Conservation (phyloP, 1,284 basidiomycete species). For the Pterulicium gracile region DNA sequence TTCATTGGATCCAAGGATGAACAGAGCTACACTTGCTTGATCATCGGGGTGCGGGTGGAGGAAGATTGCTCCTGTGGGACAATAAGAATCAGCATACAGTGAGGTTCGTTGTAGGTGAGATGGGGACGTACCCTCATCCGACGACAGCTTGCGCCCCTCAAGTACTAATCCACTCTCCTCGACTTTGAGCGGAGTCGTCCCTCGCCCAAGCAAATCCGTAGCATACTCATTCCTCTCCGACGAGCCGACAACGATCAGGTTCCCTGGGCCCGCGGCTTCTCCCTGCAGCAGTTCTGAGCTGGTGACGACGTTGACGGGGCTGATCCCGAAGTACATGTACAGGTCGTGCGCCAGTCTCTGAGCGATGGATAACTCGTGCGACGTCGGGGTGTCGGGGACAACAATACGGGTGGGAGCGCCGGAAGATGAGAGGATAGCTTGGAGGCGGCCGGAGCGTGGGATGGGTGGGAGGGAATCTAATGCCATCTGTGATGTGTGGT, state of each 20-base stretch:
- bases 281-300: conserved; percentile 28
- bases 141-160: not conserved
- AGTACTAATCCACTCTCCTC: not conserved
- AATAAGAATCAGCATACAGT: not conserved
- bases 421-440: conserved; percentile 46
- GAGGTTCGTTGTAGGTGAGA: not conserved
- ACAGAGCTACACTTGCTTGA: conserved; percentile 30
- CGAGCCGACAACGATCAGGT: conserved; percentile 39
- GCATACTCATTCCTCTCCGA: not conserved
- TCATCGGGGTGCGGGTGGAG: conserved; percentile 55
- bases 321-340: conserved; percentile 58
- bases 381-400: conserved; percentile 25
- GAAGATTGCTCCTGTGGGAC: conserved; percentile 45
- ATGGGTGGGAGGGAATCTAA: no score
- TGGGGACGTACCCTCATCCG: not conserved
- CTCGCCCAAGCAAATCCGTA: no score
- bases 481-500: no score
- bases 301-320: no score
- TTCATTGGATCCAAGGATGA: conserved; percentile 48
- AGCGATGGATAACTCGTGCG: conserved; percentile 37
- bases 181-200: not conserved
- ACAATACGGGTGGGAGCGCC: conserved; percentile 43
- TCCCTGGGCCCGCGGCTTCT: conserved; percentile 28
- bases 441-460: no score
- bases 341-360: conserved; percentile 59